phyloP scores from a whole-genome alignment of 352 stramenopile species.

The Phytopythium sindhum region DNA sequence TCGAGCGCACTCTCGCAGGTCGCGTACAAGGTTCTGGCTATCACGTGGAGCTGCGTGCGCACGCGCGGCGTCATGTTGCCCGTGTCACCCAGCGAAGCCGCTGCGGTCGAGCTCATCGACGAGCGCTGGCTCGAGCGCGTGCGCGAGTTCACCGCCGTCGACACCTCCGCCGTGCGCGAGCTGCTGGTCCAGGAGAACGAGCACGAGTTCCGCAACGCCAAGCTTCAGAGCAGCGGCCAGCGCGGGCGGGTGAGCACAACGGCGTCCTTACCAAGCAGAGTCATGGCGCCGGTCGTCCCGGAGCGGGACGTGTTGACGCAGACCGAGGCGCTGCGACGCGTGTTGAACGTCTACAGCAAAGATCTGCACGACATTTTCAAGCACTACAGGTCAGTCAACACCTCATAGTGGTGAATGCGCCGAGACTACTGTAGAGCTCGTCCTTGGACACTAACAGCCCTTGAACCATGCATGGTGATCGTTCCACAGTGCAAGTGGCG shows the following conservation, averaged over 20 bases:
- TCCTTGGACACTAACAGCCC: neutral
- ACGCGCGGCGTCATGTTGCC: constrained; percentile 18
- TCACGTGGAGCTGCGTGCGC: constrained; percentile 64
- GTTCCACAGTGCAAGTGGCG: constrained; percentile 46
- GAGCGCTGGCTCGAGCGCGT: constrained; percentile 61
- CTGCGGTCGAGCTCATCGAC: constrained; percentile 47
- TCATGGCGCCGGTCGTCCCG: constrained; percentile 35
- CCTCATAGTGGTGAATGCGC: neutral
- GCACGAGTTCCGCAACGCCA: constrained; percentile 6
- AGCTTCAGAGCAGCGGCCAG: neutral
- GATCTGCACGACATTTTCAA: constrained; percentile 84
- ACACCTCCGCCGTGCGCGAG: constrained; percentile 45
- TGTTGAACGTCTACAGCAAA: constrained; percentile 61
- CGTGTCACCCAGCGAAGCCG: constrained; percentile 18
- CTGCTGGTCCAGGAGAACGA: constrained; percentile 53
- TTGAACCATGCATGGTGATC: neutral
- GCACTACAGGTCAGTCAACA: constrained; percentile 53
- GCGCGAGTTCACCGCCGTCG: constrained; percentile 54
- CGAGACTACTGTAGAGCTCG: neutral
- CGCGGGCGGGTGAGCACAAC: neutral
- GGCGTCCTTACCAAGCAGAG: no score
- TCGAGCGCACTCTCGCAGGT: constrained; percentile 61
- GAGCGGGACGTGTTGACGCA: constrained; percentile 56
- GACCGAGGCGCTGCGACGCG: constrained; percentile 46
- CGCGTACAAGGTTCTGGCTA: constrained; percentile 57